Evolutionary conservation across 2,329 filamentous ascomycete species (phyloP), one percentile per base, ranked within the genome.

Genomic region (Sclerotinia borealis): DNA sequence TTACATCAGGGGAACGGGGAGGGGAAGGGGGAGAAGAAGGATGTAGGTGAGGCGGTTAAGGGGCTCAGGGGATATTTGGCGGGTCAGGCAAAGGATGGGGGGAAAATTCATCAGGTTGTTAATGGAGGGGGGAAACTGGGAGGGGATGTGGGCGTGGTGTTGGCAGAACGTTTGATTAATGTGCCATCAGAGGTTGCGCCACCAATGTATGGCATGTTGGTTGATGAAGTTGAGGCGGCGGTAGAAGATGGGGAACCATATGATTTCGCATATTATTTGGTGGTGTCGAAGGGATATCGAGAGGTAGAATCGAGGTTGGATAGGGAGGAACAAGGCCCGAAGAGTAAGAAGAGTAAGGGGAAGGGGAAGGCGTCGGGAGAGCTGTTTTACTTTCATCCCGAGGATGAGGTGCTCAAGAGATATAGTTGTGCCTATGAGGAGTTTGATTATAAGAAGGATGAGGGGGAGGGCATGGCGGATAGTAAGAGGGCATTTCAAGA

Each of bases 401-500:
- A 99, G 78, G 95, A 99, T 73, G 95, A 98, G 79, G 84, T 93
- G 59, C 78, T 97, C 71, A 86, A 95, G 68, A 86, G 86, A 73
- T 83, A 93, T 77, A 90, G 92, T 3, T 66, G 85, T 45, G 91
- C 85, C 17, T 80, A 83, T 67, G 89, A 87, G 31, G 85, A 82
- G 59, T 96, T 88, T 73, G 84, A 89, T 22, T 96, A 92, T 76
- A 89, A 88, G 52, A 93, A 90, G 75, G 86, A 91, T 66, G 80
- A 81, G 64, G 89, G 90, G 52, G 91, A 96, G 69, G 85, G 88
- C 5, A 85, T 88, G 67, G 90, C 92, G 61, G 95, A 99, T 79
- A 92, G 92, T 72, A 97, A 96, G 82, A 82, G 95, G 66, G 91
- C 93, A 0, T 99, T 99, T 77, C 92, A 96, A 77, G 95, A 99